Conservation (phyloP, 176 grass and related monocot genomes). For the Ensete ventricosum region DNA sequence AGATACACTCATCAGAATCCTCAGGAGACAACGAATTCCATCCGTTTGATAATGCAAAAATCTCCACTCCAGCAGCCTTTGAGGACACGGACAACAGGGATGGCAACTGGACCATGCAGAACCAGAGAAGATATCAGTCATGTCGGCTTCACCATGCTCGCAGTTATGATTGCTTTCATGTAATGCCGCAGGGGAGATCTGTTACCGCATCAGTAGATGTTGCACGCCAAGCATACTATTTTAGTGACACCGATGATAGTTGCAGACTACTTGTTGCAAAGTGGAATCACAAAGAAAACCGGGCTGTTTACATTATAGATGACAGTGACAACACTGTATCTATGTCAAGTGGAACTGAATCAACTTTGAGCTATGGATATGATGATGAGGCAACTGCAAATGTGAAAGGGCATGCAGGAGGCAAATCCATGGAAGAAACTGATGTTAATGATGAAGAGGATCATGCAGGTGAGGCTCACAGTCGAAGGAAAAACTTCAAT, state of each 20-base stretch:
- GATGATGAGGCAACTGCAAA: neutral
- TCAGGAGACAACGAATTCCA: neutral
- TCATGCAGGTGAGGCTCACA: neutral
- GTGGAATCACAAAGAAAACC: neutral
- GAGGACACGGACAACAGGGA: neutral
- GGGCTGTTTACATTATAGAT: neutral
- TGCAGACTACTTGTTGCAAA: neutral
- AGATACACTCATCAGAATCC: neutral
- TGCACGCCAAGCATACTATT: neutral
- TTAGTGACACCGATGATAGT: neutral
- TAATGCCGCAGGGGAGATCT: neutral
- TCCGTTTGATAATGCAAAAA: neutral
- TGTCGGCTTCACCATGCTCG: neutral
- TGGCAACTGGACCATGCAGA: neutral
- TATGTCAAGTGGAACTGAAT: neutral
- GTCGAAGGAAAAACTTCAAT: too few relatives aligned
- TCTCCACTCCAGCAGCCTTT: neutral
- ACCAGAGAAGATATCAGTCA: neutral
- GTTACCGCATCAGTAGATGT: too few relatives aligned
- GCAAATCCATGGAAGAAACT: neutral
- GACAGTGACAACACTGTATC: neutral
- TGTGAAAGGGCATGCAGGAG: neutral
- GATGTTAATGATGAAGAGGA: neutral
- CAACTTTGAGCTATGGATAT: neutral
- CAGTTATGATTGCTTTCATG: neutral